phyloP scores from a whole-genome alignment of 169 alveolate genomes.

The Eimeria falciformis region DNA sequence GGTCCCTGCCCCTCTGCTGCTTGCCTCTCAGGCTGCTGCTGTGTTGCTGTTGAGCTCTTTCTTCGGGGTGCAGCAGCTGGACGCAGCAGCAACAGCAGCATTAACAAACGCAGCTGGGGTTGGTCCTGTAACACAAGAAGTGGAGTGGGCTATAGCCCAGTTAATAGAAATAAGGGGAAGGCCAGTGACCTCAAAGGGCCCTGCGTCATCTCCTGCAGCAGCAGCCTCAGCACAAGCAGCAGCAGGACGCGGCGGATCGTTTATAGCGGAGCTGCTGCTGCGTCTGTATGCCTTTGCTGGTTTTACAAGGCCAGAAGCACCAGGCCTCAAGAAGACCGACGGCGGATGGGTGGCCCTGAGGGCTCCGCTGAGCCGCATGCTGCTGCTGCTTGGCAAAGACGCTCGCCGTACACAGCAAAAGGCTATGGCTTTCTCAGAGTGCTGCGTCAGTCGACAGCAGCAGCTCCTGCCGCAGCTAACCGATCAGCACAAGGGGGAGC shows the following conservation, averaged over 20 bases:
- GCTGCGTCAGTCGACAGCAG: neutral
- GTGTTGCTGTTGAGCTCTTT: constrained; percentile 9
- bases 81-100: neutral
- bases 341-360: neutral
- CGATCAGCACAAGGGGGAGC: neutral
- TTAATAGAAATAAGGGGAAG: constrained; percentile 1
- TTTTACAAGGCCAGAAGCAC: neutral
- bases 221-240: neutral
- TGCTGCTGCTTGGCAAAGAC: constrained; percentile 31
- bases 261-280: constrained; percentile 19
- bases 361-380: constrained; percentile 33
- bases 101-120: neutral
- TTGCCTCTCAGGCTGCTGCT: neutral
- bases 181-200: neutral
- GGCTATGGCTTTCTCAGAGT: constrained; percentile 47
- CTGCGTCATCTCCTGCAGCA: neutral
- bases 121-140: neutral
- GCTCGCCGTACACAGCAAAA: neutral
- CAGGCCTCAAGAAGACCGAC: neutral
- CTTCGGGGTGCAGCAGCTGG: neutral
- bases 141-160: neutral
- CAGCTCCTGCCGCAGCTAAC: neutral
- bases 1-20: constrained; percentile 42
- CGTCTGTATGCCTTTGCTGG: constrained; percentile 33
- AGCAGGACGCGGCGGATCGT: constrained; percentile 3